Base-by-base conservation (phyloP, 2,329 filamentous ascomycete genomes). In the Fusarium kyushuense region DNA sequence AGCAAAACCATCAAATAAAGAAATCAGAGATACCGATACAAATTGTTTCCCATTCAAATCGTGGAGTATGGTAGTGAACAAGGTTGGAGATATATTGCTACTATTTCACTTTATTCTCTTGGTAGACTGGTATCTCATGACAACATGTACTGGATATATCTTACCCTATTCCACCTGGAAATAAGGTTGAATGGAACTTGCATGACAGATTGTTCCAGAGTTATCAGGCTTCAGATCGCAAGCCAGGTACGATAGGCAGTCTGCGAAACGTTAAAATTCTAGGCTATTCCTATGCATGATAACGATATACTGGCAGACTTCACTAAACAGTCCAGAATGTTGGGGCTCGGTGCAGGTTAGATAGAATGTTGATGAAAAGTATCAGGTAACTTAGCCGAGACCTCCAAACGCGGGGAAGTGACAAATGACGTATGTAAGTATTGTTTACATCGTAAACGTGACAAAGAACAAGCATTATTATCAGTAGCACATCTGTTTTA, bases 291-390 rank as follows among this genome's bases (percentile, higher is more conserved):
- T 42, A 12, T 27, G 9, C 5, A 25, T 9, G 16, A 42, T 27
- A 54, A 19, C 5, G 12, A 19, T 42, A 36, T 51, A 46, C 63
- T 67, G 25, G 52, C 19, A 54, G 40, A 67, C 35, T 35, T 67
- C 58, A 54, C 36, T 14, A 10, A 3, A n/a, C 9, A 16, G 12
- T 29, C 12, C 19, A 51, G 49, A 17, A 21, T 42, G 49, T 35
- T 25, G 33, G 48, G 58, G 55, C 55, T 35, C 23, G 46, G 40
- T 46, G 30, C 40, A 19, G 17, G 21, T 54, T 36, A 32, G 14
- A 35, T n/a, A n/a, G n/a, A n/a, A n/a, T n/a, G n/a, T n/a, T n/a
- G 19, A 10, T 60, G 38, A 32, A 17, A 33, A 45, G 25, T 30
- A 27, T 12, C 17, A 27, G 27, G 25, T 14, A 19, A 45, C 27